A percentile compares a stretch with the other conserved stretches of the same genome.
Conservation (phyloP, 108 stramenopile genomes). For the Mediolabrus comicus region DNA sequence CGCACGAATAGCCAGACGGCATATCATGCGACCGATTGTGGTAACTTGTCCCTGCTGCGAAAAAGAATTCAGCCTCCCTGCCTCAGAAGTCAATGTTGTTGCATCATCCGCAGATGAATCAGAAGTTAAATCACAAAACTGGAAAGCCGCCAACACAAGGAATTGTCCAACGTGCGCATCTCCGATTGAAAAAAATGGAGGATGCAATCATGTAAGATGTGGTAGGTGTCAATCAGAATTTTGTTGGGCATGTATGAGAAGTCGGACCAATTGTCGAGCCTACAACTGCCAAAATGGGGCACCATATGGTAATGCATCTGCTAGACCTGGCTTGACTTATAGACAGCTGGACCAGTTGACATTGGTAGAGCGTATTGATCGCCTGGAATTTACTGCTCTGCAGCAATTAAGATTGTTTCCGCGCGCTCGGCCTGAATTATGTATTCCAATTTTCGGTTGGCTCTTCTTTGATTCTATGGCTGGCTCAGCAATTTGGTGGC, state of each 20-base stretch:
- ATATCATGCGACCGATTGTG: constrained; percentile 45
- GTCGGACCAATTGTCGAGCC: constrained; percentile 39
- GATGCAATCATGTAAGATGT: constrained; percentile 53
- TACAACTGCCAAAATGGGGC: constrained; percentile 60
- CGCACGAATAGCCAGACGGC: constrained; percentile 31
- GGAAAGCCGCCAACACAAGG: constrained; percentile 48
- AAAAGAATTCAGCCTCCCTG: constrained; percentile 49
- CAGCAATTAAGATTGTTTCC: constrained; percentile 3
- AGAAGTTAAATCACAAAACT: constrained; percentile 50
- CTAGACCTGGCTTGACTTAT: not conserved
- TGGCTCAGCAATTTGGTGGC: not conserved
- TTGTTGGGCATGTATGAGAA: constrained; percentile 75
- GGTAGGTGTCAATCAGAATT: constrained; percentile 52
- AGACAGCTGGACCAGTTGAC: constrained; percentile 2
- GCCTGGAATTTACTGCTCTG: not conserved
- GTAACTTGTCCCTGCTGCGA: constrained; percentile 70
- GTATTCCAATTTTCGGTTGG: not conserved
- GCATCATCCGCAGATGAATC: constrained; percentile 7
- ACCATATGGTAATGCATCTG: constrained; percentile 54
- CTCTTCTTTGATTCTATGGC: not conserved
- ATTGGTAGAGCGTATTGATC: constrained; percentile 17
- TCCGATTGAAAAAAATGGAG: constrained; percentile 46
- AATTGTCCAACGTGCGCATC: constrained; percentile 40
- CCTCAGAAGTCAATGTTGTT: constrained; percentile 29
- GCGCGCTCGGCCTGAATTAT: not conserved